Percentiles rank a stretch among this genome's conserved stretches.
Evolutionary conservation across 208 protist genomes (phyloP).

Genomic region (Tetramitus jugosus): DNA sequence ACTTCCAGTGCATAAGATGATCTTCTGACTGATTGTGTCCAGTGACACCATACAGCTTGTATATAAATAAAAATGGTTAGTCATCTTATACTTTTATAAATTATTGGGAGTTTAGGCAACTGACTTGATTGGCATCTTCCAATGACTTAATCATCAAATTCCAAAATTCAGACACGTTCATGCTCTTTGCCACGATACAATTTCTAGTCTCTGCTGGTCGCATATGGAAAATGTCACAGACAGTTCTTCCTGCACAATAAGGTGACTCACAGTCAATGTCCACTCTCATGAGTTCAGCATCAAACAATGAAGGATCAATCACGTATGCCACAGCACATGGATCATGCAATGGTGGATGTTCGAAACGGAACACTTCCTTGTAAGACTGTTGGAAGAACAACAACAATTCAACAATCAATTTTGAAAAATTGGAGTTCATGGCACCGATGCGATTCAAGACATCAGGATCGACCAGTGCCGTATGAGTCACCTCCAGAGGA

Average conservation of each 20-base stretch:
- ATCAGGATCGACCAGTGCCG: slow-evolving; percentile 47
- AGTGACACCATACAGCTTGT: too few species aligned
- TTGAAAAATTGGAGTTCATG: slow-evolving; percentile 26
- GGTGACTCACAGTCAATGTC: slow-evolving; percentile 50
- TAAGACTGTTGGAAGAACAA: slow-evolving; percentile 14
- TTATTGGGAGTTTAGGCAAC: too few species aligned
- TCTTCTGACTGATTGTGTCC: too few species aligned
- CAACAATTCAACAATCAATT: not conserved
- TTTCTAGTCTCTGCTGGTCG: slow-evolving; percentile 35
- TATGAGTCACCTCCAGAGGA: slow-evolving; percentile 65
- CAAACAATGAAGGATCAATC: slow-evolving; percentile 54
- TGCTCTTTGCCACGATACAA: slow-evolving; percentile 50
- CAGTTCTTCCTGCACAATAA: slow-evolving; percentile 53
- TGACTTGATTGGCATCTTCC: not conserved
- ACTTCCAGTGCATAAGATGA: too few species aligned
- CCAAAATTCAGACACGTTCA: slow-evolving; percentile 62
- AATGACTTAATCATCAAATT: slow-evolving; percentile 53
- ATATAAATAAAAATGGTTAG: too few species aligned
- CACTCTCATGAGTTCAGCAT: slow-evolving; percentile 44
- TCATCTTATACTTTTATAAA: too few species aligned
- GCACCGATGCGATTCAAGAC: slow-evolving; percentile 45
- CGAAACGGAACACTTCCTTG: not conserved
- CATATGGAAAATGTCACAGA: slow-evolving; percentile 46
- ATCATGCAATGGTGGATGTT: slow-evolving; percentile 57
- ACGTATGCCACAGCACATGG: slow-evolving; percentile 63